phyloP scores from a whole-genome alignment of 1,139 yeast species.

The Oligophagozyma castellii region DNA sequence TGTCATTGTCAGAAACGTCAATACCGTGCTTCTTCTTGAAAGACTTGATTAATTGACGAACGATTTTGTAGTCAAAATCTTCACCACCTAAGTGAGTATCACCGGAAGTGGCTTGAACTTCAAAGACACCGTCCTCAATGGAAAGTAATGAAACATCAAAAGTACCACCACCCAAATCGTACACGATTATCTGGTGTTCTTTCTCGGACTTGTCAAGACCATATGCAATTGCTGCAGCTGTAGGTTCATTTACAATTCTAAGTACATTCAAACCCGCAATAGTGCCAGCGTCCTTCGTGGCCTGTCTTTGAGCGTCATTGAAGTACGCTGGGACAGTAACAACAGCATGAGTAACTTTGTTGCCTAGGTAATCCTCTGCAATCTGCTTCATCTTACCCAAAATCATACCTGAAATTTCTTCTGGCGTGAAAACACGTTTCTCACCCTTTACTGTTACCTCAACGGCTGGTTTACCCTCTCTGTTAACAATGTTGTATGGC shows the following conservation, averaged over 20 bases:
- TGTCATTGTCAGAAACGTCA: constrained; percentile 60
- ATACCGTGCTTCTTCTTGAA: constrained; percentile 81
- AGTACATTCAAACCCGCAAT: constrained; percentile 86
- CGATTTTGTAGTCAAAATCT: constrained; percentile 85
- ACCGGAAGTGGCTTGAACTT: constrained; percentile 91
- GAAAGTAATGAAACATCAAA: constrained; percentile 82
- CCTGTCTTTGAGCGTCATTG: constrained; percentile 95
- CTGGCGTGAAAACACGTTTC: constrained; percentile 51
- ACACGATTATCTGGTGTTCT: constrained; percentile 80
- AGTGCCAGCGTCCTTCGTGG: constrained; percentile 90
- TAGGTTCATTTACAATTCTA: constrained; percentile 91
- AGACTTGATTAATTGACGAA: constrained; percentile 69
- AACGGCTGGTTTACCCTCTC: constrained; percentile 70
- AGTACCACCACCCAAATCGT: constrained; percentile 96
- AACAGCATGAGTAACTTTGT: constrained; percentile 84
- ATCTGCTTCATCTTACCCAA: constrained; percentile 84
- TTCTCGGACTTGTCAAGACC: constrained; percentile 83
- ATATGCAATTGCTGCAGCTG: constrained; percentile 94
- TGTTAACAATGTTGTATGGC: constrained; percentile 57
- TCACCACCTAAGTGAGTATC: constrained; percentile 96
- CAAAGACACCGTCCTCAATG: constrained; percentile 88
- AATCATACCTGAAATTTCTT: constrained; percentile 87
- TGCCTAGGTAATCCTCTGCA: constrained; percentile 85
- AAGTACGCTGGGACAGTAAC: constrained; percentile 95
- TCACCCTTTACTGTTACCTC: constrained; percentile 57